phyloP scores from a whole-genome alignment of 1,139 yeast genomes.

The Suhomyces kunorum region DNA sequence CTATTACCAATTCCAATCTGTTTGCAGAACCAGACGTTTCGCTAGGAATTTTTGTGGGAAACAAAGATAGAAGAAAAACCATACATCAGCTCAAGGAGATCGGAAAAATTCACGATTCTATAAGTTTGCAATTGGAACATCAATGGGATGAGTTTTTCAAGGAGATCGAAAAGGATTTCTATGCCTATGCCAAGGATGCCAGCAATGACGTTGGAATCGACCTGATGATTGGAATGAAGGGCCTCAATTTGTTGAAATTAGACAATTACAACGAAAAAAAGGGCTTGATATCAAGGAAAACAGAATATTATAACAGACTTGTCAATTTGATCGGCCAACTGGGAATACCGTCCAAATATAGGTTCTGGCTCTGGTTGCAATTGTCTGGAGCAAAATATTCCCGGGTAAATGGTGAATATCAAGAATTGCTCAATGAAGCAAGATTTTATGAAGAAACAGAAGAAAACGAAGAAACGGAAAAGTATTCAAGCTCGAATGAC shows the following conservation, averaged over 20 bases:
- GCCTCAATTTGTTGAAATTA: constrained; percentile 29
- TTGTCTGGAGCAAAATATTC: constrained; percentile 52
- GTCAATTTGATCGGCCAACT: constrained; percentile 38
- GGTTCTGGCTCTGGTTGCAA: constrained; percentile 56
- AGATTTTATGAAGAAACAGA: constrained; percentile 9
- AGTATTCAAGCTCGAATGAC: neutral
- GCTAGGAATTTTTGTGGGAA: constrained; percentile 18
- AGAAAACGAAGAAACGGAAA: neutral
- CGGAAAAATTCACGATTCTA: constrained; percentile 38
- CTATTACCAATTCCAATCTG: neutral
- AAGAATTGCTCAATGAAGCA: constrained; percentile 25
- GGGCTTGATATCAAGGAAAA: constrained; percentile 9
- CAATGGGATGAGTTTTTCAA: constrained; percentile 40
- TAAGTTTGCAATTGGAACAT: constrained; percentile 27
- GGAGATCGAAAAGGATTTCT: constrained; percentile 29
- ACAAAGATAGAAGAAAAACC: constrained; percentile 17
- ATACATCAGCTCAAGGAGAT: constrained; percentile 33
- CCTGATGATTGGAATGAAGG: constrained; percentile 42
- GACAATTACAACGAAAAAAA: constrained; percentile 15
- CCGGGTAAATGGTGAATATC: constrained; percentile 53
- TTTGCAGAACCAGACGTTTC: constrained; percentile 11
- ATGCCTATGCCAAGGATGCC: constrained; percentile 17
- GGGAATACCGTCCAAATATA: constrained; percentile 51
- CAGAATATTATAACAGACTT: constrained; percentile 25
- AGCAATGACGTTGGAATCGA: constrained; percentile 22